phyloP scores from a whole-genome alignment of 1,139 yeast genomes.

The Taiozyma sp. region DNA sequence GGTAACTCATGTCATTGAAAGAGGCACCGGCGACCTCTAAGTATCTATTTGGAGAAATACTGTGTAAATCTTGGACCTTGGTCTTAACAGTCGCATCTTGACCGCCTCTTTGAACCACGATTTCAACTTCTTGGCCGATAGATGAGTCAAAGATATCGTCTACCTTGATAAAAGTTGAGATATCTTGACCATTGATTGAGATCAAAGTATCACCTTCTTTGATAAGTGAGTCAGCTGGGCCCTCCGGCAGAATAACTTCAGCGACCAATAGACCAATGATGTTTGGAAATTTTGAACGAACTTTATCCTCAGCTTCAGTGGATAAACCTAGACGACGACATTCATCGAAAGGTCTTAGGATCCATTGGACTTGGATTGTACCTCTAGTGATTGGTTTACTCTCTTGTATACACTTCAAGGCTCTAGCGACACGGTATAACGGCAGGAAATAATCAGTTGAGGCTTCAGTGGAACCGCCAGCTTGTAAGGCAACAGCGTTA shows the following conservation, averaged over 20 bases:
- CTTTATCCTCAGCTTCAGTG: constrained; percentile 62
- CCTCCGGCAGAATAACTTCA: constrained; percentile 76
- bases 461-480: constrained; percentile 89
- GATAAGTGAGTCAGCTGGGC: constrained; percentile 72
- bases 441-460: constrained; percentile 93
- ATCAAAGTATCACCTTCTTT: constrained; percentile 85
- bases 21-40: constrained; percentile 85
- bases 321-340: constrained; percentile 84
- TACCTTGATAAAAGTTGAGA: constrained; percentile 71
- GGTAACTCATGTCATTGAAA: constrained; percentile 81
- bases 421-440: constrained; percentile 75
- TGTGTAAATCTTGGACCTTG: constrained; percentile 68
- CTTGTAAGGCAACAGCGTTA: constrained; percentile 84
- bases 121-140: constrained; percentile 53
- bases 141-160: constrained; percentile 76
- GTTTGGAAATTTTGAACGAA: constrained; percentile 66
- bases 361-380: constrained; percentile 90
- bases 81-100: constrained; percentile 45
- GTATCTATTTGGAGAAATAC: constrained; percentile 75
- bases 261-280: constrained; percentile 83
- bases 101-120: constrained; percentile 75
- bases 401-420: constrained; percentile 66
- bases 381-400: constrained; percentile 62
- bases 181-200: constrained; percentile 59
- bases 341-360: constrained; percentile 81